phyloP scores from a whole-genome alignment of 805 yeast species.

The Ogataea zsoltii region DNA sequence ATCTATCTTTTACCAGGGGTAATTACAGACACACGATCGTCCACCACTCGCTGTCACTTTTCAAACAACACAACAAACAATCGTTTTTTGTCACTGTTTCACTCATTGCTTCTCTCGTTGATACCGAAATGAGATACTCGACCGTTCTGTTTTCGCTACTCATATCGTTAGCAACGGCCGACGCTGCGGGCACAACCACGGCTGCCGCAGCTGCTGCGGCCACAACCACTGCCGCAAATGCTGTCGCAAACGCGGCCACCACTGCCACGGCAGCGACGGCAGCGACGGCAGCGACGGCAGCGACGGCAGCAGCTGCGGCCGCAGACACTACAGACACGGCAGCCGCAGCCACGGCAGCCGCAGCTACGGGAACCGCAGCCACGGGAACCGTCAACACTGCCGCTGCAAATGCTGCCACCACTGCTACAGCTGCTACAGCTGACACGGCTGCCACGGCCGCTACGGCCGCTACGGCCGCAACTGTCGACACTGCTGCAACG shows the following conservation, averaged over 20 bases:
- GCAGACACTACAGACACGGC: conserved; percentile 8
- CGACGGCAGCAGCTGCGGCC: conserved; percentile 5
- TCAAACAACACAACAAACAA: background rate
- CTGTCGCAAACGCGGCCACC: conserved; percentile 10
- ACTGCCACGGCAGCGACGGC: conserved; percentile 8
- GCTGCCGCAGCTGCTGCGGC: conserved; percentile 13
- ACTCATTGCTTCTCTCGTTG: conserved; percentile 1
- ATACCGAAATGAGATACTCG: conserved; percentile 11
- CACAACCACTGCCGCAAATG: conserved; percentile 15
- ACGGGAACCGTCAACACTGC: conserved; percentile 12
- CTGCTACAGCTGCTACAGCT: conserved; percentile 6
- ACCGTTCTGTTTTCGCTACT: conserved; percentile 9
- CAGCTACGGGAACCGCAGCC: conserved; percentile 15
- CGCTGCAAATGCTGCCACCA: conserved; percentile 18
- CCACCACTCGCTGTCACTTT: background rate
- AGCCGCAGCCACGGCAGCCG: conserved; percentile 9
- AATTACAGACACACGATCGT: too few species aligned
- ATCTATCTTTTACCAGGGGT: too few species aligned
- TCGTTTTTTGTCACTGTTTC: background rate
- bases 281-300: background rate
- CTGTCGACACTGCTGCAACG: conserved; percentile 8
- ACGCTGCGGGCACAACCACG: conserved; percentile 17
- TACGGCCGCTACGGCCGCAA: conserved; percentile 12
- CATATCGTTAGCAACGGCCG: conserved; percentile 12
- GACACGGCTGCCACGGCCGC: conserved; percentile 16